Evolutionary conservation across 2,329 filamentous ascomycete genomes (phyloP).

Genomic region (Exophiala sp.): DNA sequence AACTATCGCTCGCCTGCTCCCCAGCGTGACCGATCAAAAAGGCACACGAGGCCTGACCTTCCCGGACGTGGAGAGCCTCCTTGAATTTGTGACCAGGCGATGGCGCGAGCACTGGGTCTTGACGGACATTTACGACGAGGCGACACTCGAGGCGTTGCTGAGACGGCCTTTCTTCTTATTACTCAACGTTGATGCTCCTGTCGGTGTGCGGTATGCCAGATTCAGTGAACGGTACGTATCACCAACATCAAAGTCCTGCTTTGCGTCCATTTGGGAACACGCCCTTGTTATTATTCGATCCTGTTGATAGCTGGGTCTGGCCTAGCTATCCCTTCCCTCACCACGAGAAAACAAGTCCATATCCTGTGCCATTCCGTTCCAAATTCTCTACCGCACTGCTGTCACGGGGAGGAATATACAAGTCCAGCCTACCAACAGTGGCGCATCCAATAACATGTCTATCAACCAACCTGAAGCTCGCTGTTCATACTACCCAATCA

Average conservation of each 20-base stretch:
- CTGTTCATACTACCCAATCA: too few relatives aligned
- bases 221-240: conserved; percentile 53
- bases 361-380: too few relatives aligned
- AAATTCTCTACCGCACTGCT: too few relatives aligned
- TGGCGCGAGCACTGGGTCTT: conserved; percentile 85
- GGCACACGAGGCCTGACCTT: conserved; percentile 29
- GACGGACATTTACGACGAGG: conserved; percentile 70
- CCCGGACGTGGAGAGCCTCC: conserved; percentile 56
- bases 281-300: not conserved
- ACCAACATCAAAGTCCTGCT: too few relatives aligned
- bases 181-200: conserved; percentile 82
- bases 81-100: conserved; percentile 77
- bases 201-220: conserved; percentile 75
- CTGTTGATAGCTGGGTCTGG: too few relatives aligned
- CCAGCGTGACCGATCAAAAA: conserved; percentile 27
- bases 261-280: too few relatives aligned
- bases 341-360: too few relatives aligned
- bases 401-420: too few relatives aligned
- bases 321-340: too few relatives aligned
- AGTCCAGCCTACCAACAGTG: too few relatives aligned
- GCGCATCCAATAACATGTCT: too few relatives aligned
- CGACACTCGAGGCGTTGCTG: conserved; percentile 66
- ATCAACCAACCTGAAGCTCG: too few relatives aligned
- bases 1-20: conserved; percentile 20
- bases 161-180: conserved; percentile 88